Conservation (phyloP, 352 stramenopile genomes). For the Phytophthora syringae region DNA sequence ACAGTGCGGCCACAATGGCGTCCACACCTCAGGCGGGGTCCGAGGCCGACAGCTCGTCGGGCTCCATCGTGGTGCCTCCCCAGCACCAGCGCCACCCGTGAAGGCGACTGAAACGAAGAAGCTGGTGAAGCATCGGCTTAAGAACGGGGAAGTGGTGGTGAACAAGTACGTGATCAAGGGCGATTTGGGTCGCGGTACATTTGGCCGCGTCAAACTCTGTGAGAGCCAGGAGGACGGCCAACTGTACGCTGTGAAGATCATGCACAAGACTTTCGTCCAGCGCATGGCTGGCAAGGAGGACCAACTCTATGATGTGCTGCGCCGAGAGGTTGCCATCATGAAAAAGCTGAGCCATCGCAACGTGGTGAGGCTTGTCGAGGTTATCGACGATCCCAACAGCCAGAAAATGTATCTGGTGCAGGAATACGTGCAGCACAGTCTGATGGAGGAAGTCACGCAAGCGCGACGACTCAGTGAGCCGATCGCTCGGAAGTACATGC, state of each 20-base stretch:
- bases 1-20: constrained; percentile 27
- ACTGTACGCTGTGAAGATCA: constrained; percentile 91
- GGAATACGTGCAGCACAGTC: constrained; percentile 94
- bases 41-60: constrained; percentile 32
- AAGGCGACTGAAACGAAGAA: constrained; percentile 82
- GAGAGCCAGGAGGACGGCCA: constrained; percentile 80
- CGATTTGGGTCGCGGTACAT: constrained; percentile 91
- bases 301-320: constrained; percentile 82
- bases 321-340: constrained; percentile 96
- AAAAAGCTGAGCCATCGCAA: constrained; percentile 95
- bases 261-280: constrained; percentile 91
- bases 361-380: constrained; percentile 94
- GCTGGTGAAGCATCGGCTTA: constrained; percentile 83
- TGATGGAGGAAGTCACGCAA: constrained; percentile 90
- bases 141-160: constrained; percentile 88
- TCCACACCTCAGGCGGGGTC: constrained; percentile 26
- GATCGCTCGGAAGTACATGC: constrained; percentile 86
- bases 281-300: constrained; percentile 89
- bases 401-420: constrained; percentile 97
- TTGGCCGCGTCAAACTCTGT: constrained; percentile 87
- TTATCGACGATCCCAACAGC: constrained; percentile 93
- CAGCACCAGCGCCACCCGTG: constrained; percentile 55
- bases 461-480: constrained; percentile 68
- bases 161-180: constrained; percentile 96
- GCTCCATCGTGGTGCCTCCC: constrained; percentile 43